phyloP scores from a whole-genome alignment of 257 asterid genomes.

The Coffea canephora region DNA sequence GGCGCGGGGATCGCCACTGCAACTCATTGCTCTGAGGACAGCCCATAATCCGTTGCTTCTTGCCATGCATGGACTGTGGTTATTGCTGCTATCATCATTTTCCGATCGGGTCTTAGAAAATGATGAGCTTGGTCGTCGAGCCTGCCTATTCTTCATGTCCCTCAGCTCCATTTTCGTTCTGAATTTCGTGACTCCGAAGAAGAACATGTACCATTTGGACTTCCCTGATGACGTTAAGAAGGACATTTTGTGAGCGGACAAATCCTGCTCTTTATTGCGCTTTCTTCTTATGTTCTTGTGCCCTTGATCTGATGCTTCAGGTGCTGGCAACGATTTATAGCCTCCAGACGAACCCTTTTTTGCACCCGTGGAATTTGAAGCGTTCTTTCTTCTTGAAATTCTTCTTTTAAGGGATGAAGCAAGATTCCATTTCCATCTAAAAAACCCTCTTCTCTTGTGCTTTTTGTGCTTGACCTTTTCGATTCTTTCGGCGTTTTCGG shows the following conservation, averaged over 20 bases:
- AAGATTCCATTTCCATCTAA: slow-evolving; percentile 23
- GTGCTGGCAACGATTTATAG: background rate
- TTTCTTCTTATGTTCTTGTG: slow-evolving; percentile 10
- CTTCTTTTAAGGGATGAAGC: slow-evolving; percentile 7
- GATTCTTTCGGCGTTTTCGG: slow-evolving; percentile 12
- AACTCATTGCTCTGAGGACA: slow-evolving; percentile 58
- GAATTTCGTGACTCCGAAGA: slow-evolving; percentile 50
- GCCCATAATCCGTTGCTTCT: slow-evolving; percentile 39
- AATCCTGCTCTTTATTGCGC: slow-evolving; percentile 19
- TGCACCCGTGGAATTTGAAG: background rate
- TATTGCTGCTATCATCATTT: background rate
- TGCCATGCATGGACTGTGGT: slow-evolving; percentile 11
- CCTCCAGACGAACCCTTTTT: slow-evolving; percentile 1
- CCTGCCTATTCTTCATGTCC: slow-evolving; percentile 56
- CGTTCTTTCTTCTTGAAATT: slow-evolving; percentile 9
- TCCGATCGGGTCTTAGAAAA: slow-evolving; percentile 16
- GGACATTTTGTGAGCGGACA: slow-evolving; percentile 35
- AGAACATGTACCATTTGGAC: slow-evolving; percentile 49
- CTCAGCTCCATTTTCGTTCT: slow-evolving; percentile 45
- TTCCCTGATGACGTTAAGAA: slow-evolving; percentile 37
- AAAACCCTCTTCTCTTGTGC: background rate
- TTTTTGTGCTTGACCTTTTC: slow-evolving; percentile 11
- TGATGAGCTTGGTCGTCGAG: slow-evolving; percentile 43
- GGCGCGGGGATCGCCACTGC: slow-evolving; percentile 33
- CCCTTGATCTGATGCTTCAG: slow-evolving; percentile 14